A percentile compares a stretch with the other conserved stretches of the same genome.
These are phyloP conservation scores for Hypoxylon sp. DNA, from an alignment of 2,329 filamentous ascomycete genomes.

Conservation along the genomic window DNA sequence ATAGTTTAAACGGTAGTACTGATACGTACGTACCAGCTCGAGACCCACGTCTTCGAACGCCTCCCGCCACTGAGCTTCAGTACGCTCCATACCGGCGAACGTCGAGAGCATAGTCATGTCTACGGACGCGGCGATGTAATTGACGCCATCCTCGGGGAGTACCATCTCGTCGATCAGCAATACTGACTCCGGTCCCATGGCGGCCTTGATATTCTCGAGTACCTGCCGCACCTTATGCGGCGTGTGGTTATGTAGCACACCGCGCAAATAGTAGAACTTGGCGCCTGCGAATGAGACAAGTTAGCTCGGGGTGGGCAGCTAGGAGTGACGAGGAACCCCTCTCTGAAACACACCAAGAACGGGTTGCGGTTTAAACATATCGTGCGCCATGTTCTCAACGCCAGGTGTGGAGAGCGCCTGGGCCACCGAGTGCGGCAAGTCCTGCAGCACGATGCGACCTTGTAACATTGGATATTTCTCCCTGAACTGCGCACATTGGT, in stretches of 20 bases:
- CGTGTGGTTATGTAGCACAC: slow-evolving; percentile 44
- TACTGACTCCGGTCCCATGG: slow-evolving; percentile 39
- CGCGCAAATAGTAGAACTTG: slow-evolving; percentile 45
- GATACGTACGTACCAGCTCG: slow-evolving; percentile 32
- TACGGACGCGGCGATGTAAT: slow-evolving; percentile 11
- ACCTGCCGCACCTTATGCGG: slow-evolving; percentile 21
- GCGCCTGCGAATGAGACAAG: slow-evolving; percentile 16
- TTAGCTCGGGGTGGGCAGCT: too few species aligned
- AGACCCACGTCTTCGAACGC: slow-evolving; percentile 20
- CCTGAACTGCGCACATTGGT: slow-evolving; percentile 42
- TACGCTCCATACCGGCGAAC: slow-evolving; percentile 40
- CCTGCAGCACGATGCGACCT: slow-evolving; percentile 42
- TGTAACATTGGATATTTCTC: slow-evolving; percentile 35
- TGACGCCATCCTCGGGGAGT: slow-evolving; percentile 32
- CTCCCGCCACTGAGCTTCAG: slow-evolving; percentile 30
- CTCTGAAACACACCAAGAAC: slow-evolving; percentile 28
- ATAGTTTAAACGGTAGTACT: not conserved
- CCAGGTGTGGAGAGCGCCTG: slow-evolving; percentile 29
- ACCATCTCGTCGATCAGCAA: slow-evolving; percentile 47
- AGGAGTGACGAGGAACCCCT: too few species aligned
- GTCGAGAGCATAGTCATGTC: slow-evolving; percentile 45
- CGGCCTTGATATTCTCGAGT: slow-evolving; percentile 22
- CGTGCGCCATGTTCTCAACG: slow-evolving; percentile 39
- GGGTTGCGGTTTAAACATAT: slow-evolving; percentile 43
- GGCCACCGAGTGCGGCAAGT: slow-evolving; percentile 29